Percentiles rank a stretch among this genome's conserved stretches.
phyloP scores from a whole-genome alignment of 1,284 basidiomycete genomes.

The Moesziomyces antarcticus region DNA sequence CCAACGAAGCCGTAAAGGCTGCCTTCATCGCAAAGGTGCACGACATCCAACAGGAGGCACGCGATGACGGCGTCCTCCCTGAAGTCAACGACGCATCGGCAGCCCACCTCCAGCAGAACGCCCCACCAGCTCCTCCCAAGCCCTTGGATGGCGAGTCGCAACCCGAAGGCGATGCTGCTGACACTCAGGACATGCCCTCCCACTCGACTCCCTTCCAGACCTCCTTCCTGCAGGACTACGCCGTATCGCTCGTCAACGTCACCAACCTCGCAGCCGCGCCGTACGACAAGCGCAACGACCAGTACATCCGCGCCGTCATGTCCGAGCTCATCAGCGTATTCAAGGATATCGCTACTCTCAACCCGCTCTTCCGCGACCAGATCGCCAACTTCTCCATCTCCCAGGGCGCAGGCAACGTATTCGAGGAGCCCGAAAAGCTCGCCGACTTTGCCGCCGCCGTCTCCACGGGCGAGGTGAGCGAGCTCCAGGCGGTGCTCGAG shows the following conservation, averaged over 20 bases:
- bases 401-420: slow-evolving; percentile 94
- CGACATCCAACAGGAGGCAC: slow-evolving; percentile 53
- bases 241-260: slow-evolving; percentile 90
- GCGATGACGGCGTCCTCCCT: slow-evolving; percentile 40
- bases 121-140: slow-evolving; percentile 25
- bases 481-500: slow-evolving; percentile 94
- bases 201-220: slow-evolving; percentile 76
- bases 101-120: slow-evolving; percentile 27
- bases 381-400: slow-evolving; percentile 97
- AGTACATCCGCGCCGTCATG: slow-evolving; percentile 91
- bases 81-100: slow-evolving; percentile 48
- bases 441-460: slow-evolving; percentile 98
- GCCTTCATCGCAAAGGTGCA: slow-evolving; percentile 45
- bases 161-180: slow-evolving; percentile 8
- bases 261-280: slow-evolving; percentile 82
- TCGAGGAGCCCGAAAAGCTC: slow-evolving; percentile 97
- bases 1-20: slow-evolving; percentile 44
- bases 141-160: slow-evolving; percentile 8
- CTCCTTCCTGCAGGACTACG: slow-evolving; percentile 88
- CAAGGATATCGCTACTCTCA: slow-evolving; percentile 97
- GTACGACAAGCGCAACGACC: slow-evolving; percentile 80
- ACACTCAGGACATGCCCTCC: slow-evolving; percentile 48
- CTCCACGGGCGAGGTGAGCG: slow-evolving; percentile 86
- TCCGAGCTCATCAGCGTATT: slow-evolving; percentile 96
- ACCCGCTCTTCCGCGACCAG: slow-evolving; percentile 97